These are phyloP conservation scores for Santalum album DNA, from an alignment of 164 flowering plant genomes.

Conservation along the genomic window DNA sequence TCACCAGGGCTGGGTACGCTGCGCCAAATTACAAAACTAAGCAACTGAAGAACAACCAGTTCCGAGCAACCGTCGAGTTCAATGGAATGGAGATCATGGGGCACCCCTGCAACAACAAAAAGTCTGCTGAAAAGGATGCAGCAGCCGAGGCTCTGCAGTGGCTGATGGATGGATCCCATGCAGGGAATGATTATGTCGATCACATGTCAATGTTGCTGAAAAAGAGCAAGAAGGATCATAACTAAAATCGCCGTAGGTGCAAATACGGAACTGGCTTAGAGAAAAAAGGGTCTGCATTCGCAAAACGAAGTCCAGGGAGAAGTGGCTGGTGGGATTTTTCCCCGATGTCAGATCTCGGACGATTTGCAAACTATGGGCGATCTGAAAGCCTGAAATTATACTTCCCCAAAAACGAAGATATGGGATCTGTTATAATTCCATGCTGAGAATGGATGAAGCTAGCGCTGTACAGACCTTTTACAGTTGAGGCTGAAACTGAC, in stretches of 20 bases:
- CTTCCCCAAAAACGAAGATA: too few relatives aligned
- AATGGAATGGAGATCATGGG: slow-evolving; percentile 75
- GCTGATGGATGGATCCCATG: slow-evolving; percentile 43
- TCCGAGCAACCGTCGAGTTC: slow-evolving; percentile 54
- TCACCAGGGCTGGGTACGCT: slow-evolving; percentile 64
- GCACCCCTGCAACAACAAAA: slow-evolving; percentile 72
- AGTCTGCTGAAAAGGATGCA: slow-evolving; percentile 85
- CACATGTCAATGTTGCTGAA: slow-evolving; percentile 62
- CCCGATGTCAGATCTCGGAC: too few relatives aligned
- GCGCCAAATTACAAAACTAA: slow-evolving; percentile 56
- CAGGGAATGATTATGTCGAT: slow-evolving; percentile 34
- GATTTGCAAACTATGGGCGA: too few relatives aligned
- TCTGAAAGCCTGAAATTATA: too few relatives aligned
- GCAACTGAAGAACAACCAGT: slow-evolving; percentile 57
- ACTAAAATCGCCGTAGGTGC: not conserved
- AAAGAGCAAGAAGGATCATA: slow-evolving; percentile 60
- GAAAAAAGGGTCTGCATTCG: too few relatives aligned
- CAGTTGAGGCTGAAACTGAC: too few relatives aligned
- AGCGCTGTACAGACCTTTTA: too few relatives aligned
- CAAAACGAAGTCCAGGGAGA: too few relatives aligned
- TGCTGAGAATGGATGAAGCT: too few relatives aligned
- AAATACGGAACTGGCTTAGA: too few relatives aligned
- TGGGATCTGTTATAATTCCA: too few relatives aligned
- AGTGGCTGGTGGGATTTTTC: too few relatives aligned
- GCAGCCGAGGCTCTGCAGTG: slow-evolving; percentile 79